phyloP scores from a whole-genome alignment of 2,329 filamentous ascomycete species.

The Ophiostoma tasmaniense region DNA sequence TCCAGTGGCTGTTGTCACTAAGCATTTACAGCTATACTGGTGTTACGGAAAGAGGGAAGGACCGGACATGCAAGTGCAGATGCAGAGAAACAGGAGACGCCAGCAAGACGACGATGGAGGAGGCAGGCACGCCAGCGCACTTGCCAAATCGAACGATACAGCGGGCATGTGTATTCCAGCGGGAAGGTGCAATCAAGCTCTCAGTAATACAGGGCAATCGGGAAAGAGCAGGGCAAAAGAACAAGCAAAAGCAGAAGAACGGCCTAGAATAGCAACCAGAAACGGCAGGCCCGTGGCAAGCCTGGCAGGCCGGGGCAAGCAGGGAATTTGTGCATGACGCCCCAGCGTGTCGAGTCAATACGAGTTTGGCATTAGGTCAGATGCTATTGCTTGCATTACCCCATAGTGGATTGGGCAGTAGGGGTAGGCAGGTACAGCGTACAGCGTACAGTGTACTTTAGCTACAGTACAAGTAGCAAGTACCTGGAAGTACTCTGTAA shows the following conservation, averaged over 20 bases:
- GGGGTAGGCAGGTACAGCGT: not conserved
- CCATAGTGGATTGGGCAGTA: not conserved
- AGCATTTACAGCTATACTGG: not conserved
- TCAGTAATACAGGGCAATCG: not conserved
- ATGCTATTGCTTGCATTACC: not conserved
- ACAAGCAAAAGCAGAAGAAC: not conserved
- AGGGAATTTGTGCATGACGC: slow-evolving; percentile 3
- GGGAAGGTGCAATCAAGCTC: not conserved
- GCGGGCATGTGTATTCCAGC: not conserved
- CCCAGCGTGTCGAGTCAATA: not conserved
- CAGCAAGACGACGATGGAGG: not conserved
- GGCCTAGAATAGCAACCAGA: not conserved
- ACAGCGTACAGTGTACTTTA: no score
- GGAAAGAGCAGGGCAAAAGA: not conserved
- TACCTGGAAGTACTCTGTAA: no score
- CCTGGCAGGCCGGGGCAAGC: not conserved
- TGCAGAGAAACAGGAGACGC: slow-evolving; percentile 2
- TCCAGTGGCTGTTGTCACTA: not conserved
- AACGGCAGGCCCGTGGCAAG: not conserved
- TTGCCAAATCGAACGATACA: not conserved
- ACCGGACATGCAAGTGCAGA: slow-evolving; percentile 3
- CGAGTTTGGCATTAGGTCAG: not conserved
- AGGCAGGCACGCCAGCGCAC: not conserved
- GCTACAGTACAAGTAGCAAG: not conserved
- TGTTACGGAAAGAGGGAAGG: not conserved